Evolutionary conservation across 2,329 filamentous ascomycete genomes (phyloP), one percentile per base, ranked within the genome.

Genomic region (Rhinocladiella similis): DNA sequence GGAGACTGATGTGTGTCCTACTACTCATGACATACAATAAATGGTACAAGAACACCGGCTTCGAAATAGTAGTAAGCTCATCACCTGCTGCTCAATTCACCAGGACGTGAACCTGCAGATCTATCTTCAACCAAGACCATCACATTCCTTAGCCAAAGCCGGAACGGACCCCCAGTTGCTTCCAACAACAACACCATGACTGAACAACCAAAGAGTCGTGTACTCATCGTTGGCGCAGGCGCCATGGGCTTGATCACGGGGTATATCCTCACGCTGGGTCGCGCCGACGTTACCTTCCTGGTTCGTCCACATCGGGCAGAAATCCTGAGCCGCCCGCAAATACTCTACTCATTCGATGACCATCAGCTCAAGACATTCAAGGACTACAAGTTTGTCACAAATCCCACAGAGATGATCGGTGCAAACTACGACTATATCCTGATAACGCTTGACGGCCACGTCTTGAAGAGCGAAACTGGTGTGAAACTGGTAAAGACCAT

Each of bases 221-320:
- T 51, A 13, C 36, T 51, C 36, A 29, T 51, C 12, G 38, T 51
- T 27, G 49, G 49, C 16, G 49, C 49, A 42, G 49, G 49, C 12
- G 41, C 49, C 19, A 51, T 51, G 49, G 49, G 49, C 35, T 9
- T 51, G 13, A 33, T 51, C 49, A 27, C n/a, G 13, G 49, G 49
- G 7, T 51, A 51, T 22, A 43, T 42, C 27, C 49, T 51, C 36
- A 36, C 20, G 12, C 39, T 42, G 27, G 35, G 18, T 10, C 19
- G 36, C 20, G 36, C 49, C 19, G 27, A 51, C 13, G 36, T 51
- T 10, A 51, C 49, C 27, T 51, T 51, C 38, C 49, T 51, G 10
- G 27, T 51, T 18, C 49, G 49, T 3, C 49, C 49, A 5, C 49
- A 51, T 51, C 49, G 49, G 7, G 49, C 20, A 7, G 38, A 51